phyloP scores from a whole-genome alignment of 139 green algal genomes.

The Asterochloris sp. region DNA sequence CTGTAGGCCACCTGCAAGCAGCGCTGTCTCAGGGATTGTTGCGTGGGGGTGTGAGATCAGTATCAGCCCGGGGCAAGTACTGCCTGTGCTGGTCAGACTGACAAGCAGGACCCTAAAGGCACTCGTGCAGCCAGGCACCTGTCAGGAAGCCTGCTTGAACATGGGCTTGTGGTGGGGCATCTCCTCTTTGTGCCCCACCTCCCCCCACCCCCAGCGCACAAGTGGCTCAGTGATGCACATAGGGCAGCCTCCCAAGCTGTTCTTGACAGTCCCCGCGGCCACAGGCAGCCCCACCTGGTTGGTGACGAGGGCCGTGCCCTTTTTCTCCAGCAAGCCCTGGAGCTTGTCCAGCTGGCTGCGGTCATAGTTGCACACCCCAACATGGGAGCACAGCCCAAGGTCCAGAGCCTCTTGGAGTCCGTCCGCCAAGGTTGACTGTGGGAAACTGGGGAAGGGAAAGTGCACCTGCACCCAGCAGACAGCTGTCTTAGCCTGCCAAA shows the following conservation, averaged over 20 bases:
- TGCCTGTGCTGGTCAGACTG: neutral
- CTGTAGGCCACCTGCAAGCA: constrained; percentile 42
- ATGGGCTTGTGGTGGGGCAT: no score
- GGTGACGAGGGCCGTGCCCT: constrained; percentile 27
- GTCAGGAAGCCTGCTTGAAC: no score
- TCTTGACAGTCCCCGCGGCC: no score
- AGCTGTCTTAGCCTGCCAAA: neutral
- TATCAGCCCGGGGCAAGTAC: neutral
- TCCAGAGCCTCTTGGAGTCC: constrained; percentile 21
- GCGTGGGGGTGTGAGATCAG: neutral
- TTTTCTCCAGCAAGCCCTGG: constrained; percentile 21
- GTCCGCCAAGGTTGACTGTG: constrained; percentile 24
- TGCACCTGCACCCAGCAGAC: constrained; percentile 23
- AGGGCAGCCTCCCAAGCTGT: no score
- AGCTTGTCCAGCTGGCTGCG: constrained; percentile 37
- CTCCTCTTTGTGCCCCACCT: no score
- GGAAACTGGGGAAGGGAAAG: constrained; percentile 30
- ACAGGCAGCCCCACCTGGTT: constrained; percentile 29
- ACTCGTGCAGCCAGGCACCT: neutral
- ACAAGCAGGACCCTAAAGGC: neutral
- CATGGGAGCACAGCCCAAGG: constrained; percentile 19
- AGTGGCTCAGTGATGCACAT: no score
- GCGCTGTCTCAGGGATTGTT: neutral
- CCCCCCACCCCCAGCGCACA: no score
- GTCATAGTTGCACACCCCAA: constrained; percentile 51